Evolutionary conservation across 2,329 filamentous ascomycete genomes (phyloP), one percentile per base, ranked within the genome.

Genomic region (Esteya vermicola): DNA sequence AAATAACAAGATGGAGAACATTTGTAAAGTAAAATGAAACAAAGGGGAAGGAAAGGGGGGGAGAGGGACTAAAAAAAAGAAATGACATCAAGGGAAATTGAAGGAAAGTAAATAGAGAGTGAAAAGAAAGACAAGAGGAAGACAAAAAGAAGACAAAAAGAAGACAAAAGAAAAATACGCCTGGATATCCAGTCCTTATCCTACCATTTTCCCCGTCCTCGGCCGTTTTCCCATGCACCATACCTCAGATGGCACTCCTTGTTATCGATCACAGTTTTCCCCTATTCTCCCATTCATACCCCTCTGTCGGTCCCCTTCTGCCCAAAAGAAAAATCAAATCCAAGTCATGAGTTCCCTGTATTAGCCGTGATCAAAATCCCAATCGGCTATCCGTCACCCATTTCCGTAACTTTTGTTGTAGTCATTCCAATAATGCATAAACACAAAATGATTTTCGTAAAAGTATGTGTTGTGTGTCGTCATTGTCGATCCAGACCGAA

Each of bases 161-260:
- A 38, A 39, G 45, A 47, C 13, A 43, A 41, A 43, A 43, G 27
- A 38, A 34, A 22, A 42, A 35, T 37, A 20, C 36, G 36, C 36
- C 36, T 26, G 41, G 41, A 38, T 43, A 43, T 43, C 38, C 37
- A 40, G 35, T 36, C 41, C 38, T 37, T 32, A 16, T 19, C 26
- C 39, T 43, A 33, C 33, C 41, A 39, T 39, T 16, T 18, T 42
- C 10, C 27, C 37, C 32, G 18, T 19, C 37, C 41, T 16, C 18
- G 27, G 33, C 33, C 41, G 28, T 28, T 21, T 42, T 30, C 14
- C 23, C 34, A 19, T 33, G 25, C n/a, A 12, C 9, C 22, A 6
- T 33, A 12, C 16, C 20, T 28, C 6, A 18, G 33, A 30, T 38
- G 10, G 16, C 13, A 21, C 26, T 30, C 25, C 26, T 26, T 9